Evolutionary conservation across 2,329 filamentous ascomycete species (phyloP), one percentile per base, ranked within the genome.

Genomic region (Claviceps pusilla): DNA sequence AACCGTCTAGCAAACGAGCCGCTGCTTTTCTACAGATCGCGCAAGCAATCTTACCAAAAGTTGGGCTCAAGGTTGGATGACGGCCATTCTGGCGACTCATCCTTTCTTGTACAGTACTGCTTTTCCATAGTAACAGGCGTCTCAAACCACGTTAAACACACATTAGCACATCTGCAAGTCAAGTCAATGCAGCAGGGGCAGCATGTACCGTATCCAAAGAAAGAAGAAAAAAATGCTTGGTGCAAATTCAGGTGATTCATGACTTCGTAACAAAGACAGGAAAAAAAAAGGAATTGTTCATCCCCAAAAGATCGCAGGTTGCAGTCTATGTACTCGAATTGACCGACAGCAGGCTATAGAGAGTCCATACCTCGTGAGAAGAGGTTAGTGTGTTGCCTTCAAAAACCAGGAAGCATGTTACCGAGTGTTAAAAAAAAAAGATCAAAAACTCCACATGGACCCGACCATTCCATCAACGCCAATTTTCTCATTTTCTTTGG

Each of bases 1-100:
- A 95, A 67, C 89, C 91, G 7, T 76, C 82, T 1, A 89, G 88
- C 61, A 76, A 79, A 37, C 80, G 87, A 60, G 84, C 87, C 0
- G 71, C 75, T 53, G 81, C 83, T 0, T 98, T 96, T 65, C 69
- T 84, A 55, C 72, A 75, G 19, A 83, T 95, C 65, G 87, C 87
- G 1, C 72, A 76, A 54, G 67, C 70, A 31, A 71, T 85, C 35
- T 71, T 66, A 14, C 63, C 59, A 1, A 78, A 74, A 61, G 71
- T 82, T 57, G 62, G 62, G 37, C 55, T 72, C 35, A 53, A 54
- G 12, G n/a, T 45, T 31, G n/a, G 28, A 42, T 42, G 16, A 12
- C 5, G n/a, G 10, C 12, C 12, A 42, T 12, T 9, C 31, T 14
- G 47, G 5, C 11, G 43, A 29, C 33, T 10, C 7, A 3, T 11